Evolutionary conservation across 2,329 filamentous ascomycete species (phyloP), one percentile per base, ranked within the genome.

Genomic region (Ophiostoma sp.): DNA sequence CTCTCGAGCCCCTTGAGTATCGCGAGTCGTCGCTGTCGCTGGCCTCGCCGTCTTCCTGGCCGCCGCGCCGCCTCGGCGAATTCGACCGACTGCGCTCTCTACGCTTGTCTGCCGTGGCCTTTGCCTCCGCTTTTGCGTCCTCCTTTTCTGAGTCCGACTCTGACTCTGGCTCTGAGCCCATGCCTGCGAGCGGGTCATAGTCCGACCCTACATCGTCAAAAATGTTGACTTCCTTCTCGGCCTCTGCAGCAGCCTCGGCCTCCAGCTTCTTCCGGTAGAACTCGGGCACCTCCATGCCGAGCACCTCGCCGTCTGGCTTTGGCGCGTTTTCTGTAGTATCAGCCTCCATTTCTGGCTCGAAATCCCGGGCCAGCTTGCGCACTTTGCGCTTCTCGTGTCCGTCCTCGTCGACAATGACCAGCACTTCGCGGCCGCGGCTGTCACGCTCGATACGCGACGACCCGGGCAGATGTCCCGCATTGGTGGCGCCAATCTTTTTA

Each of bases 261-360:
- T 83, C 78, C 70, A 83, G 82, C 69, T 80, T 80, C 72, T 83
- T 84, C 68, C 77, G 79, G 75, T 86, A 87, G 52, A 84, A 81
- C 68, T 89, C 86, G 1, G 88, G 87, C 8, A 90, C 85, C 70
- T 89, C 86, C 87, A 90, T 89, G 0, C 87, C 88, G 0, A 89
- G 79, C 0, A 87, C 86, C 73, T 84, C 84, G 31, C 81, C 83
- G 72, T 85, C 80, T 79, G 84, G 78, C 35, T 87, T 72, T 1
- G 74, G 74, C 17, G 71, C 70, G 1, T 72, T 73, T 80, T 80
- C 68, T 76, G 74, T 13, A 13, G 17, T 13, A 11, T 15, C 52
- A 68, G 77, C 72, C 48, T 79, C 76, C 67, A 81, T 78, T 66
- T 78, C 76, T 23, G 72, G 73, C 10, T 76, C 77, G 52, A 76